Conservation (phyloP, 352 stramenopile genomes). For the Globisporangium echinulatum region DNA sequence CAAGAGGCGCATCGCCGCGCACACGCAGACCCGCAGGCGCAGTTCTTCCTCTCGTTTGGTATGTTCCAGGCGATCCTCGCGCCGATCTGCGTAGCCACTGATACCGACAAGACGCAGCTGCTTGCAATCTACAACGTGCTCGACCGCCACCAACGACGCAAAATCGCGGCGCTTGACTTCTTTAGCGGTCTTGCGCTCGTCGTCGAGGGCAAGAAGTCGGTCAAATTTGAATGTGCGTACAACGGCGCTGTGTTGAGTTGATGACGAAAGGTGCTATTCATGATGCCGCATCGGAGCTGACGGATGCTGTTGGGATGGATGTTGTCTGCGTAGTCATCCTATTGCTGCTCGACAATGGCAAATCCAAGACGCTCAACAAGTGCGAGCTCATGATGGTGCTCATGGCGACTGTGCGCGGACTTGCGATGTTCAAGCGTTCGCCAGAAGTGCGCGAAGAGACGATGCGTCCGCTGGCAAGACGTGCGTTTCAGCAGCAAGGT, state of each 20-base stretch:
- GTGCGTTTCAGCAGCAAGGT: constrained; percentile 15
- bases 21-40: constrained; percentile 18
- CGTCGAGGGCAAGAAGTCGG: constrained; percentile 52
- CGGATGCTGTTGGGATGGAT: background rate
- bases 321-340: constrained; percentile 36
- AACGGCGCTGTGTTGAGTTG: too few species aligned
- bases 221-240: constrained; percentile 60
- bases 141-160: constrained; percentile 20
- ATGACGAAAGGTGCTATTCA: too few species aligned
- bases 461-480: constrained; percentile 37
- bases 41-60: constrained; percentile 50
- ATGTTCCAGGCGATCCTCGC: constrained; percentile 41
- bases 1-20: constrained; percentile 40
- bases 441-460: constrained; percentile 21
- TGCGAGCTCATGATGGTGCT: constrained; percentile 61
- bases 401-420: constrained; percentile 29
- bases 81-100: constrained; percentile 18
- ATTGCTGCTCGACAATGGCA: constrained; percentile 55
- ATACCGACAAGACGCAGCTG: constrained; percentile 33
- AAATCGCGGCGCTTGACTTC: constrained; percentile 43
- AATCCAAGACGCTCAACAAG: constrained; percentile 45
- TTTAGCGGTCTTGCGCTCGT: constrained; percentile 54
- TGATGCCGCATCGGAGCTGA: background rate
- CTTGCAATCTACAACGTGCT: constrained; percentile 37
- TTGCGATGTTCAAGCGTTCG: constrained; percentile 48